Percentiles rank a stretch among this genome's conserved stretches.
Conservation (phyloP, 1,139 yeast species). For the Arxiozyma bovina region DNA sequence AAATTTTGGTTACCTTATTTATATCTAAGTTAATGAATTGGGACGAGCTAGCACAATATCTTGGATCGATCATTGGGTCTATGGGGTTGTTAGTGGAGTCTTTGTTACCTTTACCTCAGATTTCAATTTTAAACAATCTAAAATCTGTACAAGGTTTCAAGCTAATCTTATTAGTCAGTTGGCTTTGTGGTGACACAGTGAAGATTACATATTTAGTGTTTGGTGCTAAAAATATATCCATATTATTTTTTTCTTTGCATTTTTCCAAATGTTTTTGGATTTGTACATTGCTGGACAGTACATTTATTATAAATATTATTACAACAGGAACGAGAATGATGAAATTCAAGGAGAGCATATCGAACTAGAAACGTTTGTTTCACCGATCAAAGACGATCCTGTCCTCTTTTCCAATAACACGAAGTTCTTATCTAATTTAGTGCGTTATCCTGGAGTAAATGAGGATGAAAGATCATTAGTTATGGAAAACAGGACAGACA, state of each 20-base stretch:
- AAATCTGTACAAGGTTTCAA: constrained; percentile 74
- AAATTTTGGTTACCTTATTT: constrained; percentile 24
- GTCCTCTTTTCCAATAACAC: neutral
- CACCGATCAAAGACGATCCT: neutral
- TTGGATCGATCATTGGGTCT: constrained; percentile 47
- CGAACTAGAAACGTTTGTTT: constrained; percentile 5
- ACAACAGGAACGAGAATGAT: constrained; percentile 7
- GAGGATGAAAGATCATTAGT: neutral
- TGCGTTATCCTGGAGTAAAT: neutral
- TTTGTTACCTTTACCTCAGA: constrained; percentile 82
- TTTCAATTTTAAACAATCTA: constrained; percentile 57
- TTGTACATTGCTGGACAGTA: constrained; percentile 69
- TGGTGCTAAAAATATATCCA: constrained; percentile 63
- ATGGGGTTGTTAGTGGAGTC: constrained; percentile 71
- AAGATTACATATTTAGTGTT: constrained; percentile 63
- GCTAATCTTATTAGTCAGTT: constrained; percentile 60
- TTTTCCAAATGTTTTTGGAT: constrained; percentile 74
- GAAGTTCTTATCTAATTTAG: neutral
- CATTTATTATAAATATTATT: constrained; percentile 44
- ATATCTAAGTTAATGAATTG: constrained; percentile 29
- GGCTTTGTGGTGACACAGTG: constrained; percentile 83
- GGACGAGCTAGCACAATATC: constrained; percentile 27
- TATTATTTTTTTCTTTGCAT: constrained; percentile 68
- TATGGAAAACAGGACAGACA: constrained; percentile 7
- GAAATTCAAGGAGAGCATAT: constrained; percentile 1